phyloP scores from a whole-genome alignment of 2,329 filamentous ascomycete genomes.

The Geoglossum cookeanum region DNA sequence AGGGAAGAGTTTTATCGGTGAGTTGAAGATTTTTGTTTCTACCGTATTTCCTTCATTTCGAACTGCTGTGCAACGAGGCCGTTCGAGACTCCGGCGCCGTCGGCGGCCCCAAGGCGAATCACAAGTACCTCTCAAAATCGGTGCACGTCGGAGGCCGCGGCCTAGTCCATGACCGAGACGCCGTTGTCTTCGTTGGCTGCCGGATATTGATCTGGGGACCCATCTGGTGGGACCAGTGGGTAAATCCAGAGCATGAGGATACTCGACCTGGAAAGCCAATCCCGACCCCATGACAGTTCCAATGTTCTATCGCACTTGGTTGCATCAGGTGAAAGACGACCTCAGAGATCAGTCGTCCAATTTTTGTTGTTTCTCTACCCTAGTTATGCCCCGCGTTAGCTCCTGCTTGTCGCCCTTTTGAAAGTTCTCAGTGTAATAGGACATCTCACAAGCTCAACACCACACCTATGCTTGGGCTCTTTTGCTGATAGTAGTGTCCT shows the following conservation, averaged over 20 bases:
- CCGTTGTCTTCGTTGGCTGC: too few relatives aligned
- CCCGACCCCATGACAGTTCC: neutral
- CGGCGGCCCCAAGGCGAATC: neutral
- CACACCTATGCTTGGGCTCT: neutral
- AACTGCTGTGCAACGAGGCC: neutral
- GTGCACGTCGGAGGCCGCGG: too few relatives aligned
- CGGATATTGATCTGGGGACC: too few relatives aligned
- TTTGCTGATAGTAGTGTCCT: constrained; percentile 4
- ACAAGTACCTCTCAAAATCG: too few relatives aligned
- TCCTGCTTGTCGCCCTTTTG: neutral
- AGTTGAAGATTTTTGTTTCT: constrained; percentile 13
- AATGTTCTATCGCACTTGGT: neutral
- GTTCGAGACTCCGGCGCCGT: neutral
- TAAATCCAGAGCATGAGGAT: neutral
- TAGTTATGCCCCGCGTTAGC: too few relatives aligned
- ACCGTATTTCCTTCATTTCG: neutral
- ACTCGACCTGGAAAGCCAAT: neutral
- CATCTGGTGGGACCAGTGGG: neutral
- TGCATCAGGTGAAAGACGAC: neutral
- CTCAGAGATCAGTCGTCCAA: neutral
- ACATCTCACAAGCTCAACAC: neutral
- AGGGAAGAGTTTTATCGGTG: constrained; percentile 49
- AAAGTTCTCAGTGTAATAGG: neutral
- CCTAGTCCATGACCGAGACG: too few relatives aligned
- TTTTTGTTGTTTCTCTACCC: neutral